phyloP scores from a whole-genome alignment of 2,329 filamentous ascomycete species.

The Chaetomium globosum region DNA sequence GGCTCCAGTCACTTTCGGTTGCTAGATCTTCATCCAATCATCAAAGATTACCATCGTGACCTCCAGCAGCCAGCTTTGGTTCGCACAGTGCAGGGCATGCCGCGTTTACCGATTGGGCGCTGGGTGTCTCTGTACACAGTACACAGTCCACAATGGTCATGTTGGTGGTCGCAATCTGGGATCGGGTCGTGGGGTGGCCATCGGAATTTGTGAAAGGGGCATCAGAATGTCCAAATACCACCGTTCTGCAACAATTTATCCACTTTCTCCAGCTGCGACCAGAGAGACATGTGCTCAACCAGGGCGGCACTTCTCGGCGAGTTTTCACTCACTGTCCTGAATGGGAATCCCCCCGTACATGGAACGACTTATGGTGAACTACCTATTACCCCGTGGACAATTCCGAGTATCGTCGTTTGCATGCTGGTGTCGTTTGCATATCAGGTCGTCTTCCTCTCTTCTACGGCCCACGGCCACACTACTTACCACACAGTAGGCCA shows the following conservation, averaged over 20 bases:
- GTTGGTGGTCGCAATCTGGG: neutral
- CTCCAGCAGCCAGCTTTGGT: neutral
- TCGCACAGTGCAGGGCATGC: conserved; percentile 6
- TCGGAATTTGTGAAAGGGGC: neutral
- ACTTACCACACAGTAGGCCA: neutral
- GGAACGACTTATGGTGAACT: neutral
- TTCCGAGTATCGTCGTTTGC: neutral
- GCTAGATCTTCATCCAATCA: conserved; percentile 10
- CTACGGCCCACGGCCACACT: neutral
- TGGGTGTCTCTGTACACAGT: neutral
- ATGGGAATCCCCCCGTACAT: neutral
- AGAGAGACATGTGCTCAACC: neutral
- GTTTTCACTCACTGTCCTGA: neutral
- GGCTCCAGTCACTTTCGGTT: neutral
- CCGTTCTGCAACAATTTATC: neutral
- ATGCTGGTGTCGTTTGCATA: neutral
- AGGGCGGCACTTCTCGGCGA: neutral
- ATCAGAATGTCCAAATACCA: neutral
- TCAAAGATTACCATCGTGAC: neutral
- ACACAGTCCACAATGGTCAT: conserved; percentile 4
- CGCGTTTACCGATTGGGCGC: conserved; percentile 5
- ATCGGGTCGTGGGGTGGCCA: conserved; percentile 1
- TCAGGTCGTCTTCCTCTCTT: neutral
- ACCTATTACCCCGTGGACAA: neutral
- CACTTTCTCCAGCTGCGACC: neutral